Conservation (phyloP, 768 basidiomycete species). For the Pulveroboletus sp. region DNA sequence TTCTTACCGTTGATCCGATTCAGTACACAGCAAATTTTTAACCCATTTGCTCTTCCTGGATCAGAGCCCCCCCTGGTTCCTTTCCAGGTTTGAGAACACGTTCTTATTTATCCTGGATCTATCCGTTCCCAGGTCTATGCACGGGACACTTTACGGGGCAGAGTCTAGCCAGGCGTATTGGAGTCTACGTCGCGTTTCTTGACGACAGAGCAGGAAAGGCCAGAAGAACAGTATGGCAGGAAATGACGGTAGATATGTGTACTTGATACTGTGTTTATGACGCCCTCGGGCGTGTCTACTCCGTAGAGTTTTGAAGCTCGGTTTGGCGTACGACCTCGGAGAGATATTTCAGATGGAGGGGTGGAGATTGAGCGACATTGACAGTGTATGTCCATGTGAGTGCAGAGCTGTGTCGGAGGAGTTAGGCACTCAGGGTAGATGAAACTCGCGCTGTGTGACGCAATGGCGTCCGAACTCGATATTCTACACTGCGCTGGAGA, state of each 20-base stretch:
- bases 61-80: slow-evolving; percentile 6
- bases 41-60: slow-evolving; percentile 20
- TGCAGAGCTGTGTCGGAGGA: no score
- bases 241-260: slow-evolving; percentile 16
- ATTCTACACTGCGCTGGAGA: no score
- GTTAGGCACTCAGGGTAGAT: no score
- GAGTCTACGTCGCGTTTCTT: neutral
- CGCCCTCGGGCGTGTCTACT: slow-evolving; percentile 4
- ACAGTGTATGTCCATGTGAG: neutral
- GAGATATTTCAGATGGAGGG: slow-evolving; percentile 7
- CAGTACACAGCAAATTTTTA: slow-evolving; percentile 13
- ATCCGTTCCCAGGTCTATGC: slow-evolving; percentile 9
- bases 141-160: slow-evolving; percentile 2
- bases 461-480: neutral
- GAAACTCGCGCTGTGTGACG: no score
- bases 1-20: slow-evolving; percentile 12
- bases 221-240: slow-evolving; percentile 3
- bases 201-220: slow-evolving; percentile 6
- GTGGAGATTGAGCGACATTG: neutral
- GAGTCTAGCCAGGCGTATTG: neutral
- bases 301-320: slow-evolving; percentile 11
- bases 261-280: slow-evolving; percentile 22
- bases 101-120: slow-evolving; percentile 27
- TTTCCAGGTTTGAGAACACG: slow-evolving; percentile 10
- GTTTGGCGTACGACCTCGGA: neutral